Evolutionary conservation across 805 yeast genomes (phyloP).

Genomic region (Teunomyces atbi): DNA sequence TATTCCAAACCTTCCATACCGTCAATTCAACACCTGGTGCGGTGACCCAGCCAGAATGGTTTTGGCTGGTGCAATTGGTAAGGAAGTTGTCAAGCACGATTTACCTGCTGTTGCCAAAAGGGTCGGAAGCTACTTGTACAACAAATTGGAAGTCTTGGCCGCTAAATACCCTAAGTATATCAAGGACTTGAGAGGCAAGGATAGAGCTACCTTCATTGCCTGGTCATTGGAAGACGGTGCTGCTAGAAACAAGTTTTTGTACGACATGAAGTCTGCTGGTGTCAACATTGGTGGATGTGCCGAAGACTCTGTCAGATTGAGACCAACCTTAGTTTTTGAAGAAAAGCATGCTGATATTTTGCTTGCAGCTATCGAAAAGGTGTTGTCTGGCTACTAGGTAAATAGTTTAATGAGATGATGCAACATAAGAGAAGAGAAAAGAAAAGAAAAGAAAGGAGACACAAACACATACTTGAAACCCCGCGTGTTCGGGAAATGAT

Average conservation of each 20-base stretch:
- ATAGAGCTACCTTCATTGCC: constrained; percentile 79
- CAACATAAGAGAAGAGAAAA: neutral
- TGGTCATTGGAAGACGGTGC: constrained; percentile 60
- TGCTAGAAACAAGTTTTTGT: constrained; percentile 60
- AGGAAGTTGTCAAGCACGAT: constrained; percentile 60
- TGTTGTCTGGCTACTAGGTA: constrained; percentile 29
- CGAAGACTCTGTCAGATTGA: constrained; percentile 69
- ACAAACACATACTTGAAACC: too few relatives aligned
- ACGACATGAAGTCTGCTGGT: constrained; percentile 61
- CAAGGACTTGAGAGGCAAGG: constrained; percentile 67
- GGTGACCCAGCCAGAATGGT: constrained; percentile 85
- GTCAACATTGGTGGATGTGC: constrained; percentile 87
- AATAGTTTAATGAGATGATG: constrained; percentile 7
- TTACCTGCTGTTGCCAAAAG: constrained; percentile 53
- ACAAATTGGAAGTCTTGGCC: constrained; percentile 52
- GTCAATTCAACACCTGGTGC: constrained; percentile 94
- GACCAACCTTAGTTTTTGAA: constrained; percentile 79
- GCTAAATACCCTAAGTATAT: constrained; percentile 52
- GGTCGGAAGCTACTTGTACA: constrained; percentile 68
- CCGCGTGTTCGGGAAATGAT: too few relatives aligned
- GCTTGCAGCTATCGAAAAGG: constrained; percentile 41
- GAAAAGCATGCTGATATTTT: constrained; percentile 76
- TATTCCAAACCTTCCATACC: constrained; percentile 73
- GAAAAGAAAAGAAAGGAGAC: neutral
- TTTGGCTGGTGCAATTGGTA: constrained; percentile 69